phyloP scores from a whole-genome alignment of 2,329 filamentous ascomycete species.

The Pyrenochaeta sp. region DNA sequence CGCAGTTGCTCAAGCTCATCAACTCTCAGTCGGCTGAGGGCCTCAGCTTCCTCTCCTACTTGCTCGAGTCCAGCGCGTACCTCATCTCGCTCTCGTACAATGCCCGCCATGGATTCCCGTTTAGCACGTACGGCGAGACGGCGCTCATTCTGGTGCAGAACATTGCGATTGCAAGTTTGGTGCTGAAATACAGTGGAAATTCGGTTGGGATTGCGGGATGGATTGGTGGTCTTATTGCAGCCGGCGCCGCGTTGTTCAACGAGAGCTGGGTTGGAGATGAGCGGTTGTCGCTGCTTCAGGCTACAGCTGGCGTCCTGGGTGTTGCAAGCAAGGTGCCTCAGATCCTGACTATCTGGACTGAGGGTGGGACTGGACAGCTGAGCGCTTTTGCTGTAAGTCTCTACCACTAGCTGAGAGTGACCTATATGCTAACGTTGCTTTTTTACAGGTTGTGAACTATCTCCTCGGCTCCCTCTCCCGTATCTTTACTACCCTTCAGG shows the following conservation, averaged over 20 bases:
- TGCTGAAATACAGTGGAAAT: slow-evolving; percentile 82
- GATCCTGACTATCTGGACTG: slow-evolving; percentile 82
- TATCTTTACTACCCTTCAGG: slow-evolving; percentile 97
- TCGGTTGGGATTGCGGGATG: slow-evolving; percentile 75
- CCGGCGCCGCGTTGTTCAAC: slow-evolving; percentile 74
- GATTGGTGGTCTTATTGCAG: slow-evolving; percentile 76
- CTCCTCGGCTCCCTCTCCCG: slow-evolving; percentile 89
- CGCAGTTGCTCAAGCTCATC: slow-evolving; percentile 93
- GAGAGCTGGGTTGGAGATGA: slow-evolving; percentile 71
- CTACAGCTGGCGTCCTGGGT: slow-evolving; percentile 81
- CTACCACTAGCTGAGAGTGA: no score
- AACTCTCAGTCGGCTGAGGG: slow-evolving; percentile 81
- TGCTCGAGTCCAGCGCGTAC: slow-evolving; percentile 88
- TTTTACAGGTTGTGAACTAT: slow-evolving; percentile 91
- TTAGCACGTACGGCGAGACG: slow-evolving; percentile 96
- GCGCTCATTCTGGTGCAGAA: slow-evolving; percentile 93
- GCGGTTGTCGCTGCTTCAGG: slow-evolving; percentile 78
- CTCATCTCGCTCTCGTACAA: slow-evolving; percentile 94
- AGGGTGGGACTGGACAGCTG: slow-evolving; percentile 92
- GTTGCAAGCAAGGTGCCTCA: slow-evolving; percentile 94
- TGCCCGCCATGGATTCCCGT: slow-evolving; percentile 87
- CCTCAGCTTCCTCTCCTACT: slow-evolving; percentile 87
- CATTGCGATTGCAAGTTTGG: slow-evolving; percentile 84
- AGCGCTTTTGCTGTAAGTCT: slow-evolving; percentile 88
- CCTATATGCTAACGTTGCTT: no score